phyloP scores from a whole-genome alignment of 2,329 filamentous ascomycete species.

The Talaromyces sp. region DNA sequence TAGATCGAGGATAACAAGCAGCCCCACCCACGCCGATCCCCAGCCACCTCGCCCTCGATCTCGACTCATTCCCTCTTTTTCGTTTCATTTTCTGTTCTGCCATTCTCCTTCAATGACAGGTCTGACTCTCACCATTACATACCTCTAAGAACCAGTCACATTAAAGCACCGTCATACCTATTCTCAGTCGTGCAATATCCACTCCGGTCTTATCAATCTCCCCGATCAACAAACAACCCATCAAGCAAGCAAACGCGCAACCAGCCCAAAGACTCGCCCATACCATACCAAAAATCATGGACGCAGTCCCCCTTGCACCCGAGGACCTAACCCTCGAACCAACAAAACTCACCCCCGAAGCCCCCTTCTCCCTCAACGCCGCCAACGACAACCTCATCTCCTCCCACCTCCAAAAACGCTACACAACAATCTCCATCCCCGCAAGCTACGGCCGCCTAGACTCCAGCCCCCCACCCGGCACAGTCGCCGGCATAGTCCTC shows the following conservation, averaged over 20 bases:
- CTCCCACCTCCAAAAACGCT: slow-evolving; percentile 24
- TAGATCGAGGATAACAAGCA: background rate
- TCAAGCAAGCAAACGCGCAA: background rate
- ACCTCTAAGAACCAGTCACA: background rate
- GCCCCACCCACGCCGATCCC: slow-evolving; percentile 5
- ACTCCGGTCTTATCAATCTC: slow-evolving; percentile 1
- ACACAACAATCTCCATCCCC: slow-evolving; percentile 56
- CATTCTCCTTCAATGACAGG: background rate
- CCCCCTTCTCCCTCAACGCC: background rate
- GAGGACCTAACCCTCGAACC: background rate
- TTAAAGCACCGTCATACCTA: background rate
- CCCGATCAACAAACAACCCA: background rate
- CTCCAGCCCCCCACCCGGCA: slow-evolving; percentile 57
- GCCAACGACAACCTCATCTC: slow-evolving; percentile 8
- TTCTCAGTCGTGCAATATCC: background rate
- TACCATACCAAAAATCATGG: background rate
- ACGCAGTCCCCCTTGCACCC: background rate
- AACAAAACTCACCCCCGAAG: background rate
- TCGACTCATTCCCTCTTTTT: background rate
- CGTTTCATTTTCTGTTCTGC: background rate
- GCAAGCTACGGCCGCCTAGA: slow-evolving; percentile 61
- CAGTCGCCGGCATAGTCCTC: slow-evolving; percentile 62
- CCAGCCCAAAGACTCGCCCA: background rate
- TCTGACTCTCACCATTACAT: background rate
- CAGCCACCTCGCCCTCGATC: slow-evolving; percentile 2